phyloP scores from a whole-genome alignment of 257 asterid genomes.

The Phtheirospermum japonicum region DNA sequence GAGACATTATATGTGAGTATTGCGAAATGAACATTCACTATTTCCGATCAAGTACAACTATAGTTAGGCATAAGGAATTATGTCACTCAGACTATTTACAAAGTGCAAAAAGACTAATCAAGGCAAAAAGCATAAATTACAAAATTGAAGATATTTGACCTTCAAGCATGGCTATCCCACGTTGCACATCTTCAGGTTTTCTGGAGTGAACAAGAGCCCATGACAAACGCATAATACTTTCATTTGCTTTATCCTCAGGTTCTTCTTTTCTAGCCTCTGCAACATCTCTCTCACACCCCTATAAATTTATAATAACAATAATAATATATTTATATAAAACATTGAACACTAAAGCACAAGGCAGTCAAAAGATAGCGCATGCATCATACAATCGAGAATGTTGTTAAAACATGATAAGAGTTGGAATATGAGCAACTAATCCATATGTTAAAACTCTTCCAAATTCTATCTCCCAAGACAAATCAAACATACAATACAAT shows the following conservation, averaged over 20 bases:
- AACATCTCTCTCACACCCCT: slow-evolving; percentile 74
- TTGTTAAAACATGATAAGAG: too few species aligned
- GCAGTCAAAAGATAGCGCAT: too few species aligned
- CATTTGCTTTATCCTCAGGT: slow-evolving; percentile 44
- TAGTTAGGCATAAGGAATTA: too few species aligned
- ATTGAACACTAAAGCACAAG: too few species aligned
- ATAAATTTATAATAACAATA: slow-evolving; percentile 6
- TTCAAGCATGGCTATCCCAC: slow-evolving; percentile 83
- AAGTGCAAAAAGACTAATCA: background rate
- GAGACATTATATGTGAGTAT: background rate
- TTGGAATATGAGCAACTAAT: too few species aligned
- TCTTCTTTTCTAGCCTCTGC: slow-evolving; percentile 50
- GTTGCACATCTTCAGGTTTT: slow-evolving; percentile 59
- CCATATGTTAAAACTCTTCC: background rate
- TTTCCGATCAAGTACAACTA: too few species aligned
- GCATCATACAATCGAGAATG: background rate
- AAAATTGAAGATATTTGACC: slow-evolving; percentile 32
- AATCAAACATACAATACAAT: background rate
- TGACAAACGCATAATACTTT: slow-evolving; percentile 71
- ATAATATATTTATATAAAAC: too few species aligned
- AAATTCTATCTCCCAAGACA: background rate
- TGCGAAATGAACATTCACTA: too few species aligned
- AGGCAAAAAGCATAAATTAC: background rate
- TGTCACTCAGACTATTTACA: too few species aligned
- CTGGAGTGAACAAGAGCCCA: slow-evolving; percentile 87